A percentile compares a stretch with the other conserved stretches of the same genome.
These are phyloP conservation scores for Russula brevipes DNA, from an alignment of 768 basidiomycete genomes.

Conservation along the genomic window DNA sequence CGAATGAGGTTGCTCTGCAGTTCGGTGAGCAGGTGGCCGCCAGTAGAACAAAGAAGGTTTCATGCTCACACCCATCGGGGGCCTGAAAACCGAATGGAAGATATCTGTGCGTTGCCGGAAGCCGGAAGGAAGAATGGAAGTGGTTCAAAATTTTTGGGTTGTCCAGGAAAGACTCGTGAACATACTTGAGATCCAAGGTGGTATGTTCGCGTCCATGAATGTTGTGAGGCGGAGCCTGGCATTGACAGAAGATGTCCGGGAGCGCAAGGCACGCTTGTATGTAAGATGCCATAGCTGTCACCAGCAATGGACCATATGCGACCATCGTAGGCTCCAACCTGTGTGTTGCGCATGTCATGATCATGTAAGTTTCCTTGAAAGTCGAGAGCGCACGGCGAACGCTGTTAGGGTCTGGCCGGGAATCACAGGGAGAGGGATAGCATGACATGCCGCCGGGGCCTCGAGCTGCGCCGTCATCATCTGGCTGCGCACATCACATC, in stretches of 20 bases:
- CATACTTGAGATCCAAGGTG: conserved; percentile 10
- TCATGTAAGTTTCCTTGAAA: not conserved
- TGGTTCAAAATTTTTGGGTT: not conserved
- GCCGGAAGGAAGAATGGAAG: not conserved
- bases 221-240: not conserved
- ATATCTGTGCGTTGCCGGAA: conserved; percentile 11
- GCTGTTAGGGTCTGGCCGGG: conserved; percentile 13
- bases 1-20: conserved; percentile 25
- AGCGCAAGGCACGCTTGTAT: conserved; percentile 8
- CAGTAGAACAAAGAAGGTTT: not conserved
- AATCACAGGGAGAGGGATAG: conserved; percentile 5
- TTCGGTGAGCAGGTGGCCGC: not conserved
- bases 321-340: conserved; percentile 10
- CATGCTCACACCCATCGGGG: conserved; percentile 22
- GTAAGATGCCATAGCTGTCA: conserved; percentile 17
- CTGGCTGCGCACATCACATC: conserved; percentile 1
- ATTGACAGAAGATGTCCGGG: conserved; percentile 3
- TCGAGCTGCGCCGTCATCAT: conserved; percentile 19
- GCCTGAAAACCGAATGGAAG: conserved; percentile 25
- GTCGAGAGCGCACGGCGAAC: conserved; percentile 14
- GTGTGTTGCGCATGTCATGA: not conserved
- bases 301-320: conserved; percentile 15
- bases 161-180: not conserved
- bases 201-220: conserved; percentile 17
- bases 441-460: conserved; percentile 7